Percentiles rank a stretch among this genome's conserved stretches.
These are phyloP conservation scores for Erigeron canadensis DNA, from an alignment of 129 eudicot genomes.

Conservation along the genomic window DNA sequence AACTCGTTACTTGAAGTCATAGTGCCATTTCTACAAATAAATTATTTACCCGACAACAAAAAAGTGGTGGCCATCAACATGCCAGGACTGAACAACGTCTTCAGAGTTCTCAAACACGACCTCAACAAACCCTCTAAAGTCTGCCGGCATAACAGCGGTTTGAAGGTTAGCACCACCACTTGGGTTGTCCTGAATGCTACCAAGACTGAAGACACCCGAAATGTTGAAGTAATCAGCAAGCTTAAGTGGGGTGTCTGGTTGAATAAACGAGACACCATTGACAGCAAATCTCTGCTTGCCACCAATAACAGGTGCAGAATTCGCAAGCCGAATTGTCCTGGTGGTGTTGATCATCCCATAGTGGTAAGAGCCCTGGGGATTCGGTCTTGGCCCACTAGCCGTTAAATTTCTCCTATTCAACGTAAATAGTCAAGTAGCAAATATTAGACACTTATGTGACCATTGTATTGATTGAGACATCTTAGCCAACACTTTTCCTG, in stretches of 20 bases:
- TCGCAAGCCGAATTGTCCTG: slow-evolving; percentile 51
- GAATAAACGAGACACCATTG: slow-evolving; percentile 54
- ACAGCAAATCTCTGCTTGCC: slow-evolving; percentile 70
- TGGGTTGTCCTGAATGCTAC: slow-evolving; percentile 55
- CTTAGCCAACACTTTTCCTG: neutral
- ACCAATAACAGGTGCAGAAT: slow-evolving; percentile 55
- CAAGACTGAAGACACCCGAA: slow-evolving; percentile 64
- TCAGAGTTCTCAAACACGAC: slow-evolving; percentile 68
- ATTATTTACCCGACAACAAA: slow-evolving; percentile 68
- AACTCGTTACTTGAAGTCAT: neutral
- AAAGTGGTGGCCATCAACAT: slow-evolving; percentile 74
- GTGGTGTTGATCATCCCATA: slow-evolving; percentile 68
- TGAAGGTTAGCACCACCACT: slow-evolving; percentile 48
- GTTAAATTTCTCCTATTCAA: slow-evolving; percentile 55
- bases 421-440: neutral
- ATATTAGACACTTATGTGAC: neutral
- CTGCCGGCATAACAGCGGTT: slow-evolving; percentile 67
- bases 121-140: slow-evolving; percentile 57
- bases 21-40: neutral
- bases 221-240: slow-evolving; percentile 80
- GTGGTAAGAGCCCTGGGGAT: slow-evolving; percentile 80
- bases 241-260: slow-evolving; percentile 67
- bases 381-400: slow-evolving; percentile 84
- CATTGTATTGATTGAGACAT: slow-evolving; percentile 15
- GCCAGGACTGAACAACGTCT: slow-evolving; percentile 59